phyloP scores from a whole-genome alignment of 768 basidiomycete species.

The Amanita rubescens region DNA sequence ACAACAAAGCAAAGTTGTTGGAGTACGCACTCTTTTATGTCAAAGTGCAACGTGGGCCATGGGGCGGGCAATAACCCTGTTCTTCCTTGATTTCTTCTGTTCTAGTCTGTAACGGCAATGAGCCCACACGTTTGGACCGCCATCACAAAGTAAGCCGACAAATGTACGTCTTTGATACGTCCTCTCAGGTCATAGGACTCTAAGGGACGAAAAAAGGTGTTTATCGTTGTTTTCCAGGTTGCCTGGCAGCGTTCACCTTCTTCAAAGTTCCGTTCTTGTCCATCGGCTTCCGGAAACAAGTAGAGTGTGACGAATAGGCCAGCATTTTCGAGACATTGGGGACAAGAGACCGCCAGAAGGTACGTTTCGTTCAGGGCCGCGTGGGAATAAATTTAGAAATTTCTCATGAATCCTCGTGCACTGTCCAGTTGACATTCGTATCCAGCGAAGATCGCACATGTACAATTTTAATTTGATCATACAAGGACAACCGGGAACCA shows the following conservation, averaged over 20 bases:
- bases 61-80: slow-evolving; percentile 1
- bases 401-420: not conserved
- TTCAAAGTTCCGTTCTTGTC: not conserved
- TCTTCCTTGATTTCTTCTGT: not conserved
- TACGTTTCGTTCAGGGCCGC: not conserved
- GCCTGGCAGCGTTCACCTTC: not conserved
- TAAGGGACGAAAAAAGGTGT: not conserved
- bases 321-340: not conserved
- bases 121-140: slow-evolving; percentile 1
- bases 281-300: not conserved
- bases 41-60: slow-evolving; percentile 1
- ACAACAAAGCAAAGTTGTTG: not conserved
- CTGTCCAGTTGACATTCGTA: not conserved
- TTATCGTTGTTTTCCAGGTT: not conserved
- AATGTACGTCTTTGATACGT: slow-evolving; percentile 2
- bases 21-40: not conserved
- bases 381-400: not conserved
- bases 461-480: not conserved
- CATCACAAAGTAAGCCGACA: slow-evolving; percentile 2
- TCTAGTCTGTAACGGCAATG: slow-evolving; percentile 1
- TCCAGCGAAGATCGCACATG: not conserved
- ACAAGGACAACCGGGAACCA: not conserved
- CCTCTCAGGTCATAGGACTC: not conserved
- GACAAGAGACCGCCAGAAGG: not conserved
- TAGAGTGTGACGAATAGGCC: not conserved